A percentile compares a stretch with the other conserved stretches of the same genome.
These are phyloP conservation scores for Saccharomycopsis fodiens DNA, from an alignment of 805 yeast species.

Conservation along the genomic window DNA sequence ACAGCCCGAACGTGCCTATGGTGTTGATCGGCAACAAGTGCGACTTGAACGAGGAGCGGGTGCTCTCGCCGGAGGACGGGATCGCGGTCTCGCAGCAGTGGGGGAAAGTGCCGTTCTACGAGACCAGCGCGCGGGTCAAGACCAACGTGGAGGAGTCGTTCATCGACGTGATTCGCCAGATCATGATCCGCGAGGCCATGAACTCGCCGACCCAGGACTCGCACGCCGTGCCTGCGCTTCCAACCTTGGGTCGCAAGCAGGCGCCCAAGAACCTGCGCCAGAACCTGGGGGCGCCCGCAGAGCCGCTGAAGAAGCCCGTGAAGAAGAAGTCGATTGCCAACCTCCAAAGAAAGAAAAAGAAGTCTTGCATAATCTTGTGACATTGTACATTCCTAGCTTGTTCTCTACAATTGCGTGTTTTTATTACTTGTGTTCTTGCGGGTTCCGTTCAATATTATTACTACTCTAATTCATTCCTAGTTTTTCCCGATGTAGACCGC, in stretches of 20 bases:
- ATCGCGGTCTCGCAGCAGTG: slow-evolving; percentile 74
- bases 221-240: slow-evolving; percentile 7
- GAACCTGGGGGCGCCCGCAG: not conserved
- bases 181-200: slow-evolving; percentile 59
- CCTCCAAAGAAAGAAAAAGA: slow-evolving; percentile 16
- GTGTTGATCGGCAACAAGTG: slow-evolving; percentile 88
- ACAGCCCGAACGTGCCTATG: slow-evolving; percentile 71
- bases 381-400: not conserved
- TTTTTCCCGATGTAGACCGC: not conserved
- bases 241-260: not conserved
- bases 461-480: not conserved
- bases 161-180: slow-evolving; percentile 80
- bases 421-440: not conserved
- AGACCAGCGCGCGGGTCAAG: slow-evolving; percentile 86
- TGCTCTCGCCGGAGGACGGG: slow-evolving; percentile 75
- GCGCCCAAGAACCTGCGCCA: not conserved
- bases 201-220: slow-evolving; percentile 10
- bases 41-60: slow-evolving; percentile 70
- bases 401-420: not conserved
- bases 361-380: slow-evolving; percentile 17
- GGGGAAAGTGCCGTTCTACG: slow-evolving; percentile 89
- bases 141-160: slow-evolving; percentile 89
- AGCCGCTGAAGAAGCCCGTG: slow-evolving; percentile 2
- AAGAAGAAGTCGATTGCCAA: slow-evolving; percentile 19
- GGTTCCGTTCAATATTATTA: not conserved